phyloP scores from a whole-genome alignment of 192 early-diverging fungal species.

The Umbelopsis ramanniana region DNA sequence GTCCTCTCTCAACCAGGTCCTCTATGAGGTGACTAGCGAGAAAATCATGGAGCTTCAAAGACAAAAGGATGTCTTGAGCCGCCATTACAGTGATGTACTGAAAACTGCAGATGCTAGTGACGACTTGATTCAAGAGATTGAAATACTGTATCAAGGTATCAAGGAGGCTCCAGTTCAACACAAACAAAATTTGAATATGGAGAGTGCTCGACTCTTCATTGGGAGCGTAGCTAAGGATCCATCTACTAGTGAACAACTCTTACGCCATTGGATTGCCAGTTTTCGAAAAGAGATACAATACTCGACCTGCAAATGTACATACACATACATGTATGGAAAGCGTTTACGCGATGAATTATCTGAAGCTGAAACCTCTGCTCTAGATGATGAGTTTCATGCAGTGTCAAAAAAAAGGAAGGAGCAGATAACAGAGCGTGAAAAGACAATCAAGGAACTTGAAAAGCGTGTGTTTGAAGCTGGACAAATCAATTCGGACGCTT shows the following conservation, averaged over 20 bases:
- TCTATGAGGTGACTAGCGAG: slow-evolving; percentile 20
- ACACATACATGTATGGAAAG: slow-evolving; percentile 3
- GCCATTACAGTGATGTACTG: background rate
- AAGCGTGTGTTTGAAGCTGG: slow-evolving; percentile 16
- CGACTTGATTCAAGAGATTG: background rate
- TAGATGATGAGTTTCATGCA: slow-evolving; percentile 1
- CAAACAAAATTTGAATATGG: background rate
- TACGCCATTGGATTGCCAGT: background rate
- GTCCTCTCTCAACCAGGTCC: slow-evolving; percentile 19
- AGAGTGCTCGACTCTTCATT: slow-evolving; percentile 6
- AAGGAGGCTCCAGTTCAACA: slow-evolving; percentile 13
- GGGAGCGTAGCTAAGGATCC: background rate
- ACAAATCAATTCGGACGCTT: background rate
- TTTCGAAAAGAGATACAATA: slow-evolving; percentile 10
- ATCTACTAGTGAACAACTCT: background rate
- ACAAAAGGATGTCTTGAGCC: background rate
- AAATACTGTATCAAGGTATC: slow-evolving; percentile 12
- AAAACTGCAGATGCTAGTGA: background rate
- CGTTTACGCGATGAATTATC: slow-evolving; percentile 4
- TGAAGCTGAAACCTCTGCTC: background rate
- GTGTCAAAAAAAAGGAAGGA: slow-evolving; percentile 1
- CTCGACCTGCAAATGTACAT: slow-evolving; percentile 2
- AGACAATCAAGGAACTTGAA: slow-evolving; percentile 24
- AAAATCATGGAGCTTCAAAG: slow-evolving; percentile 18
- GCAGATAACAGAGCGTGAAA: slow-evolving; percentile 3